A percentile compares a stretch with the other conserved stretches of the same genome.
phyloP scores from a whole-genome alignment of 2,329 filamentous ascomycete genomes.

The Pleoardoris graminearum region DNA sequence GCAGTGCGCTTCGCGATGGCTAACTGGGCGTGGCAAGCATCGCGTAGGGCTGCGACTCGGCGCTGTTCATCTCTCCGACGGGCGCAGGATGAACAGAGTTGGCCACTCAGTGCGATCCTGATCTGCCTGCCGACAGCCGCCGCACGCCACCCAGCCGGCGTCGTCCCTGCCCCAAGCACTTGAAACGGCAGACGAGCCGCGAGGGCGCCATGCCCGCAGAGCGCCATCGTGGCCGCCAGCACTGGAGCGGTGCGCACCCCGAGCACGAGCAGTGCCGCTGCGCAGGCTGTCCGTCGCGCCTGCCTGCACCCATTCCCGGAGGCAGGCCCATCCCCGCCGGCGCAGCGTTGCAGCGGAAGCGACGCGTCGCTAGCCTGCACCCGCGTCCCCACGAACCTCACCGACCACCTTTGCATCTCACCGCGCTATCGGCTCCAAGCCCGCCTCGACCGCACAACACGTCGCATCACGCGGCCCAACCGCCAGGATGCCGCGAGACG shows the following conservation, averaged over 20 bases:
- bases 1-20: no score
- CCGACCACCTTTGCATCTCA: neutral
- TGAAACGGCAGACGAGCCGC: no score
- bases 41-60: slow-evolving; percentile 6
- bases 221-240: no score
- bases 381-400: neutral
- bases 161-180: no score
- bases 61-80: slow-evolving; percentile 3
- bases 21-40: no score
- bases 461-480: slow-evolving; percentile 1
- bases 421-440: neutral
- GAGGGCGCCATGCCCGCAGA: no score
- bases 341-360: neutral
- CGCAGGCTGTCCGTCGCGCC: neutral
- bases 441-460: neutral
- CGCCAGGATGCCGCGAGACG: slow-evolving; percentile 1
- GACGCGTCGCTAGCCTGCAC: neutral
- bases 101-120: slow-evolving; percentile 3
- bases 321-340: neutral
- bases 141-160: neutral
- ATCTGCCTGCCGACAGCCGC: slow-evolving; percentile 10
- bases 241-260: no score
- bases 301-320: slow-evolving; percentile 1
- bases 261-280: no score
- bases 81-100: slow-evolving; percentile 15